Evolutionary conservation across 805 yeast genomes (phyloP).

Genomic region (Vanderwaltozyma polyspora): DNA sequence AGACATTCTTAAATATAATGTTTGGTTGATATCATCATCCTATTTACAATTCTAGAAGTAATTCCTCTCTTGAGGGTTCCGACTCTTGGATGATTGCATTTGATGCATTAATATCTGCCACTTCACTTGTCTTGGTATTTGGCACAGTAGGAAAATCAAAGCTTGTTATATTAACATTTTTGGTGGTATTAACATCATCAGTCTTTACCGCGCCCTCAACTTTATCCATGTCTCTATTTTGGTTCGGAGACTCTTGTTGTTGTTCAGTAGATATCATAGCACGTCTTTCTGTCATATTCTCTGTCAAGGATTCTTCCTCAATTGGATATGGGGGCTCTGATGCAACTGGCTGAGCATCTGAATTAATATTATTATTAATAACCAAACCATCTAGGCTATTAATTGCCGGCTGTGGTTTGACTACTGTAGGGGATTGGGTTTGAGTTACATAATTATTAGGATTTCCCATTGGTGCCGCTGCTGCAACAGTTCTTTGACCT

Average conservation of each 20-base stretch:
- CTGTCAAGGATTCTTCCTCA: not conserved
- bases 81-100: conserved; percentile 1
- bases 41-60: conserved; percentile 20
- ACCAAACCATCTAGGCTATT: not conserved
- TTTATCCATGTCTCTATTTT: not conserved
- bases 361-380: not conserved
- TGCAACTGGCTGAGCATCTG: not conserved
- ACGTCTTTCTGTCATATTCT: too few species aligned
- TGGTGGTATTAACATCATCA: not conserved
- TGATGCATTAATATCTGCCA: conserved; percentile 1
- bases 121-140: conserved; percentile 13
- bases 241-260: not conserved
- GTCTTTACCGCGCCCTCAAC: not conserved
- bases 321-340: conserved; percentile 22
- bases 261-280: not conserved
- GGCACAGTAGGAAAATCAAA: conserved; percentile 35
- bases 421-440: conserved; percentile 1
- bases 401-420: too few species aligned
- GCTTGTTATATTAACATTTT: conserved; percentile 23
- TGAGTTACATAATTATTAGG: too few species aligned
- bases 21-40: not conserved
- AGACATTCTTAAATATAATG: not conserved
- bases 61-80: conserved; percentile 9
- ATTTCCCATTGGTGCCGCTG: conserved; percentile 1
- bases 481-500: not conserved